Percentiles rank a stretch among this genome's conserved stretches.
Evolutionary conservation across 257 asterid genomes (phyloP).

Genomic region (Solanum microdontum): DNA sequence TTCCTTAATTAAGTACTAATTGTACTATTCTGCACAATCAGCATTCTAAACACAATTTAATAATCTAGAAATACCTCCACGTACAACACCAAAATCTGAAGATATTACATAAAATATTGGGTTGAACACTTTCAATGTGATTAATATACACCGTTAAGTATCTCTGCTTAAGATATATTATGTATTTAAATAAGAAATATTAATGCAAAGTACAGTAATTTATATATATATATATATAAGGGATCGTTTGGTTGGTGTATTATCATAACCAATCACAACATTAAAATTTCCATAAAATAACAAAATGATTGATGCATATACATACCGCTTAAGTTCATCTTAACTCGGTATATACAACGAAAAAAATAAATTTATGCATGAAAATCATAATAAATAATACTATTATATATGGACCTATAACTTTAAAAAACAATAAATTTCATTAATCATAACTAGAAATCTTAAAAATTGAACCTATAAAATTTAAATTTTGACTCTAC

Average conservation of each 20-base stretch:
- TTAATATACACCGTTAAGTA: neutral
- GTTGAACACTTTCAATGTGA: neutral
- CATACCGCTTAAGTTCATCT: neutral
- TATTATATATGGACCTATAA: neutral
- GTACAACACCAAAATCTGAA: neutral
- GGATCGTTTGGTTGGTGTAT: neutral
- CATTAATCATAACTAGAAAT: neutral
- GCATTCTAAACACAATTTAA: neutral
- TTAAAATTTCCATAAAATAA: neutral
- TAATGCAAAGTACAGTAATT: neutral
- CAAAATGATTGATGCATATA: neutral
- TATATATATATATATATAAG: neutral
- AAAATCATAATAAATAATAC: neutral
- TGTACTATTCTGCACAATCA: neutral
- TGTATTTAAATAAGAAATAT: neutral
- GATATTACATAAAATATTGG: neutral
- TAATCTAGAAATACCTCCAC: neutral
- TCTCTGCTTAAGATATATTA: neutral
- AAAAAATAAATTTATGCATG: neutral
- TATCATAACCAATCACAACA: neutral
- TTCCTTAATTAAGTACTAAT: neutral
- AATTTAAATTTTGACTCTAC: neutral
- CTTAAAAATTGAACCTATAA: neutral
- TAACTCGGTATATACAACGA: accelerated
- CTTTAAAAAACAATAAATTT: neutral